phyloP scores from a whole-genome alignment of 1,284 basidiomycete species.

The Coniophora puteana region DNA sequence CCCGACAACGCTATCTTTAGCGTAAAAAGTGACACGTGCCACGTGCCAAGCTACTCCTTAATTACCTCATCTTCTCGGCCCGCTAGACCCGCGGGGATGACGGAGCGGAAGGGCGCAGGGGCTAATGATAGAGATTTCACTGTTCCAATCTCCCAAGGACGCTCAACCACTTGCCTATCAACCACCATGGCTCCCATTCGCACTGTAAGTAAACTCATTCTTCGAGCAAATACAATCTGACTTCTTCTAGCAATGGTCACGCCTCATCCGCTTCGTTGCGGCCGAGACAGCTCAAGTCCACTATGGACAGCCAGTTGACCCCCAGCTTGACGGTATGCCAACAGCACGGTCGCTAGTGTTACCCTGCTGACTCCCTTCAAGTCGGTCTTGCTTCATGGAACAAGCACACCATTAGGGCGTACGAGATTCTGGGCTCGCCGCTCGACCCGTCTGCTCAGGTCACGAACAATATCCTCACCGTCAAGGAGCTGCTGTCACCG shows the following conservation, averaged over 20 bases:
- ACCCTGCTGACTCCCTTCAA: constrained; percentile 22
- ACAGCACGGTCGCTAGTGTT: not conserved
- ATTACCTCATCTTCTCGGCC: no score
- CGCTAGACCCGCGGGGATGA: no score
- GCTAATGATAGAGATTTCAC: no score
- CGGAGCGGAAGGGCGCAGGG: no score
- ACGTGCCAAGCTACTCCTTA: no score
- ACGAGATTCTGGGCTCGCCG: constrained; percentile 65
- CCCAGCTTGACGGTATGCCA: constrained; percentile 56
- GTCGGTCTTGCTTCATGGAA: constrained; percentile 65
- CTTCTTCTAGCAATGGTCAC: constrained; percentile 61
- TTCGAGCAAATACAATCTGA: not conserved
- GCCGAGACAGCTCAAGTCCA: constrained; percentile 72
- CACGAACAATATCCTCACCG: constrained; percentile 60
- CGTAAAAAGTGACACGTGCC: no score
- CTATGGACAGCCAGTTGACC: constrained; percentile 73
- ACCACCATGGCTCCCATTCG: constrained; percentile 53
- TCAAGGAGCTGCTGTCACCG: constrained; percentile 68
- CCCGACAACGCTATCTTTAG: no score
- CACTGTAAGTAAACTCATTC: constrained; percentile 38
- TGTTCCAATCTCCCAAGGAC: constrained; percentile 10
- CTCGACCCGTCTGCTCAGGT: constrained; percentile 62
- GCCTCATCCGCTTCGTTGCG: constrained; percentile 81
- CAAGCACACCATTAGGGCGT: constrained; percentile 55
- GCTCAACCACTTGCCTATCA: constrained; percentile 5